Conservation (phyloP, 768 basidiomycete species). For the Cyclocybe cylindracea region DNA sequence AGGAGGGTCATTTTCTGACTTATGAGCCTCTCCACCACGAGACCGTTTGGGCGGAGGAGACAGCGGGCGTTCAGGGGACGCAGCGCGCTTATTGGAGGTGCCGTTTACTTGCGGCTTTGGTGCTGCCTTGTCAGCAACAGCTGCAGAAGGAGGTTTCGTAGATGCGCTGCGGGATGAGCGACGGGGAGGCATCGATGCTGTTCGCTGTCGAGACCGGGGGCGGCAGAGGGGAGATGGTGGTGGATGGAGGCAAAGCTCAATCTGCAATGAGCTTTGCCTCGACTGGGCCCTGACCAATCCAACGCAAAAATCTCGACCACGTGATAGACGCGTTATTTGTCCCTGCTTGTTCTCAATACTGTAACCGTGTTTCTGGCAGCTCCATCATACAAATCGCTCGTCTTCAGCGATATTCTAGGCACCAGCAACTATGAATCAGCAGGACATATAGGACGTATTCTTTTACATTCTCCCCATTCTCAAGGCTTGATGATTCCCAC, state of each 20-base stretch:
- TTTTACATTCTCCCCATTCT: too few relatives aligned
- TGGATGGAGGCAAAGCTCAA: constrained; percentile 14
- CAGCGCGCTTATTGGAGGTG: constrained; percentile 48
- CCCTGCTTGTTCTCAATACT: not conserved
- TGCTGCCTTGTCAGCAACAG: constrained; percentile 25
- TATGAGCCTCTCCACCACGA: constrained; percentile 36
- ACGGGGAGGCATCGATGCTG: constrained; percentile 41
- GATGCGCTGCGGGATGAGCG: constrained; percentile 56
- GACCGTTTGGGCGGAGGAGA: constrained; percentile 55
- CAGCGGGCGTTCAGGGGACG: constrained; percentile 44
- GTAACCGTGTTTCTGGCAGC: too few relatives aligned
- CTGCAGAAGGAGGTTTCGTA: constrained; percentile 37
- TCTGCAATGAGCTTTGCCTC: constrained; percentile 4
- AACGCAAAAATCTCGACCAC: constrained; percentile 24
- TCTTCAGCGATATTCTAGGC: too few relatives aligned
- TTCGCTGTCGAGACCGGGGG: not conserved
- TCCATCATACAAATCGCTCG: too few relatives aligned
- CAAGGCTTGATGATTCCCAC: too few relatives aligned
- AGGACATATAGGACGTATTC: too few relatives aligned
- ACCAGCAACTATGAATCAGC: too few relatives aligned
- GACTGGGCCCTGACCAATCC: constrained; percentile 12
- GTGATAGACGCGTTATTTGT: constrained; percentile 43
- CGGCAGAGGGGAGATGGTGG: constrained; percentile 14
- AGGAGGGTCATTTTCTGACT: constrained; percentile 43
- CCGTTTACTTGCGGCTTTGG: constrained; percentile 34